Percentiles rank a stretch among this genome's conserved stretches.
These are phyloP conservation scores for Salvia sclarea DNA, from an alignment of 305 asterid genomes.

Conservation along the genomic window DNA sequence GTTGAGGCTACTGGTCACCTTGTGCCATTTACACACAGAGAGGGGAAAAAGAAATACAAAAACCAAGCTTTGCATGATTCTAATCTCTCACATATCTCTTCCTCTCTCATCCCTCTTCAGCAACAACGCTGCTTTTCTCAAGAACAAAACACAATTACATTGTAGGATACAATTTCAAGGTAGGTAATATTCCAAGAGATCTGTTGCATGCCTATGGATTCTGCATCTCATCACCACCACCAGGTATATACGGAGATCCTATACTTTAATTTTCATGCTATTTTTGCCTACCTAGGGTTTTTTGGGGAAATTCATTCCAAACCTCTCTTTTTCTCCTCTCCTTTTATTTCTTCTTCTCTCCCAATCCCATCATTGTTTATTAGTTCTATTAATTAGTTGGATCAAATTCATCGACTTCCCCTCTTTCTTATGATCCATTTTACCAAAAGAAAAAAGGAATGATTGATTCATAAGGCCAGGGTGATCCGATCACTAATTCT, in stretches of 20 bases:
- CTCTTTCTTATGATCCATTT: too few relatives aligned
- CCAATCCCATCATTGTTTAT: not conserved
- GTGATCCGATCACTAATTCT: too few relatives aligned
- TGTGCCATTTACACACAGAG: slow-evolving; percentile 19
- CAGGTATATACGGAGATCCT: slow-evolving; percentile 41
- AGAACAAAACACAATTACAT: too few relatives aligned
- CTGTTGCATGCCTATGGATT: slow-evolving; percentile 57
- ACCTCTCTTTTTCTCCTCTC: not conserved
- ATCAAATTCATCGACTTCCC: too few relatives aligned
- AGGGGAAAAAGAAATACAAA: not conserved
- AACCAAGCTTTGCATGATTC: slow-evolving; percentile 14
- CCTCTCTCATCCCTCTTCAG: not conserved
- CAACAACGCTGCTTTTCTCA: not conserved
- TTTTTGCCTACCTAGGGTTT: not conserved
- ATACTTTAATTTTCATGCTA: not conserved
- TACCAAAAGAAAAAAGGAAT: too few relatives aligned
- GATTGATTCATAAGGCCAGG: too few relatives aligned
- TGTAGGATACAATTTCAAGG: not conserved
- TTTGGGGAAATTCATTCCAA: not conserved
- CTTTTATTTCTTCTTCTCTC: not conserved
- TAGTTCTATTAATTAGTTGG: too few relatives aligned
- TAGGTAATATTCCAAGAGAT: slow-evolving; percentile 8
- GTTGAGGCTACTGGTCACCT: slow-evolving; percentile 20
- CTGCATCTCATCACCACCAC: slow-evolving; percentile 62
- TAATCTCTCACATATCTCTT: slow-evolving; percentile 13